A percentile compares a stretch with the other conserved stretches of the same genome.
phyloP scores from a whole-genome alignment of 257 asterid species.

The Gentiana straminea region DNA sequence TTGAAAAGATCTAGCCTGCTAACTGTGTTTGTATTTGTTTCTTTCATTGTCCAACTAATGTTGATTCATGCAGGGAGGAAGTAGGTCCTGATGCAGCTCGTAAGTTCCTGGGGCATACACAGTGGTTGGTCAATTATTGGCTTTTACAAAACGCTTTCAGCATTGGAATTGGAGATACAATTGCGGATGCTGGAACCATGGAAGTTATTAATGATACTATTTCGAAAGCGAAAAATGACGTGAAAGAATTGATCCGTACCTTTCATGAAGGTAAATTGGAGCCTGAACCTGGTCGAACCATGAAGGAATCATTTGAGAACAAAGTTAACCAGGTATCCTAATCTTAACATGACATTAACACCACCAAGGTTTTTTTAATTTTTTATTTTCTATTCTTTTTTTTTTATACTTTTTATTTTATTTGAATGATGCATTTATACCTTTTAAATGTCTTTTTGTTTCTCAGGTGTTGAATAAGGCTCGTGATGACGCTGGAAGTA shows the following conservation, averaged over 20 bases:
- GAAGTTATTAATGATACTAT: conserved; percentile 75
- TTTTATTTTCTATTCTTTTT: not conserved
- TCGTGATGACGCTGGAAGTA: conserved; percentile 99
- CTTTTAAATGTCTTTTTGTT: conserved; percentile 11
- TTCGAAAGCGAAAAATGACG: conserved; percentile 76
- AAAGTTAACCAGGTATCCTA: conserved; percentile 81
- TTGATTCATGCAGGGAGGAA: conserved; percentile 69
- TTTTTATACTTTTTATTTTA: not conserved
- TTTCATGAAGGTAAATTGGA: conserved; percentile 75
- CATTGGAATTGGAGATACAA: conserved; percentile 98
- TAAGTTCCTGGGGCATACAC: conserved; percentile 95
- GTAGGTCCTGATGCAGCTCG: conserved; percentile 99
- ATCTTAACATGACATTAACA: not conserved
- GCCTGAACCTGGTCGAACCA: conserved; percentile 98
- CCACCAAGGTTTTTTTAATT: not conserved
- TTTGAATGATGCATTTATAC: not conserved
- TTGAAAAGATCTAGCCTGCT: too few species aligned
- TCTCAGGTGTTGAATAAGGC: conserved; percentile 95
- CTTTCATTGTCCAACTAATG: conserved; percentile 2
- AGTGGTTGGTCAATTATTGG: conserved; percentile 99
- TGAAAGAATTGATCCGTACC: conserved; percentile 68
- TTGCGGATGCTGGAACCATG: conserved; percentile 95
- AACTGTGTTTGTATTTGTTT: too few species aligned
- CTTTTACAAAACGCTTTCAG: conserved; percentile 91
- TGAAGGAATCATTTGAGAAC: conserved; percentile 96